Percentiles rank a stretch among this genome's conserved stretches.
These are phyloP conservation scores for Wickerhamiella azyma DNA, from an alignment of 805 yeast species.

Conservation along the genomic window DNA sequence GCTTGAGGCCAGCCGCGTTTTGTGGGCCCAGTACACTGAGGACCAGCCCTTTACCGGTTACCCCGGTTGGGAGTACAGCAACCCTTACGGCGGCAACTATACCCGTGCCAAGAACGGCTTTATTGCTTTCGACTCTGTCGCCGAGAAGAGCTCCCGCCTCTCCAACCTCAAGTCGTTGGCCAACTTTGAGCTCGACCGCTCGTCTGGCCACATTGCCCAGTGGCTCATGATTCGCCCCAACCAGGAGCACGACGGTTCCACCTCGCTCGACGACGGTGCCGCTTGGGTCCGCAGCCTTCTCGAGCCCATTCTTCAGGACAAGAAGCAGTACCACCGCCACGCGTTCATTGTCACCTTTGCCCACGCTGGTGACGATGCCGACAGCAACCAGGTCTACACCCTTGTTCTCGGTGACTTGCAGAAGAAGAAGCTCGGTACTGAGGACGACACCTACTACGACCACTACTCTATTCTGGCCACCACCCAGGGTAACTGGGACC, in stretches of 20 bases:
- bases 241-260: conserved; percentile 42
- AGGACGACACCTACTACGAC: conserved; percentile 36
- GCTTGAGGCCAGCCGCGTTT: conserved; percentile 32
- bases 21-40: conserved; percentile 44
- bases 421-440: conserved; percentile 30
- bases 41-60: conserved; percentile 40
- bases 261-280: conserved; percentile 34
- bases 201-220: conserved; percentile 34
- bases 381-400: conserved; percentile 34
- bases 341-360: conserved; percentile 38
- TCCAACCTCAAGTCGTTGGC: conserved; percentile 37
- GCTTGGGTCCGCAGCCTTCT: conserved; percentile 35
- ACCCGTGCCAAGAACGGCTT: conserved; percentile 42
- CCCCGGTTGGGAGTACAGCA: conserved; percentile 34
- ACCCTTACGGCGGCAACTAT: conserved; percentile 30
- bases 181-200: conserved; percentile 31
- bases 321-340: conserved; percentile 36
- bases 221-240: conserved; percentile 42
- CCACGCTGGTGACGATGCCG: conserved; percentile 33
- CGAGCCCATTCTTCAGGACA: conserved; percentile 23
- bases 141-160: conserved; percentile 27
- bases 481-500: conserved; percentile 38
- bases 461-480: conserved; percentile 40
- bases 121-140: conserved; percentile 31
- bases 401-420: conserved; percentile 38